Base-by-base conservation (phyloP, 2,329 filamentous ascomycete species). In the Hirsutella minnesotensis region DNA sequence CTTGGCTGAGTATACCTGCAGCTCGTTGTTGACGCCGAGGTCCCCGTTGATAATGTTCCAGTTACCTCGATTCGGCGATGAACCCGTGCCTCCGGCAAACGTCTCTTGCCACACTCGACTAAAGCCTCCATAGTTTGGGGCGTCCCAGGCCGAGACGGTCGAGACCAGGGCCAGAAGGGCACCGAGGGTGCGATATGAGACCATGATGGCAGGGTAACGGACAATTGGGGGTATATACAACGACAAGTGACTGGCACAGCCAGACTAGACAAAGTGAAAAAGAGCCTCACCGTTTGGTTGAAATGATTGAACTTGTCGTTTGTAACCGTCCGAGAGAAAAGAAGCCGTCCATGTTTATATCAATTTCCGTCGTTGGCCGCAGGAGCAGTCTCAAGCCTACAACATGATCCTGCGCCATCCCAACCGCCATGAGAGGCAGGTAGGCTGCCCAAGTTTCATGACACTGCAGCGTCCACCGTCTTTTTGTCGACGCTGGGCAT, bases 1-100 rank as follows among this genome's bases (percentile, higher is more conserved):
- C 42, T 61, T 65, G 19, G 55, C 56, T 2, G 66, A 65, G 59
- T 77, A 78, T 3, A 58, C 61, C 53, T 78, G 61, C 15, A 68
- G 50, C 51, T 77, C 73, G 50, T 68, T 63, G 64, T 77, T 78
- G 54, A 64, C 65, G 49, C 64, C 58, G 41, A 69, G 58, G 41
- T 65, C 62, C 18, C 53, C 53, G 36, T 52, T 48, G 45, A 67
- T 61, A 42, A 64, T 55, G 46, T 66, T 60, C 71, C 71, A 75
- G 39, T 56, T 56, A 40, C 21, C 49, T 4, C 47, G 40, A 52
- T 61, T 55, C 5, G 68, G 64, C 1, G 53, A 44, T 1, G 52
- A 46, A 34, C 64, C 63, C 16, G 55, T 48, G 1, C 40, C 27
- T 7, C 70, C 71, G 3, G 43, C 33, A 43, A 74, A 75, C 20